These are phyloP conservation scores for Stephanodiscus minutulus DNA, from an alignment of 108 stramenopile genomes.

Conservation along the genomic window DNA sequence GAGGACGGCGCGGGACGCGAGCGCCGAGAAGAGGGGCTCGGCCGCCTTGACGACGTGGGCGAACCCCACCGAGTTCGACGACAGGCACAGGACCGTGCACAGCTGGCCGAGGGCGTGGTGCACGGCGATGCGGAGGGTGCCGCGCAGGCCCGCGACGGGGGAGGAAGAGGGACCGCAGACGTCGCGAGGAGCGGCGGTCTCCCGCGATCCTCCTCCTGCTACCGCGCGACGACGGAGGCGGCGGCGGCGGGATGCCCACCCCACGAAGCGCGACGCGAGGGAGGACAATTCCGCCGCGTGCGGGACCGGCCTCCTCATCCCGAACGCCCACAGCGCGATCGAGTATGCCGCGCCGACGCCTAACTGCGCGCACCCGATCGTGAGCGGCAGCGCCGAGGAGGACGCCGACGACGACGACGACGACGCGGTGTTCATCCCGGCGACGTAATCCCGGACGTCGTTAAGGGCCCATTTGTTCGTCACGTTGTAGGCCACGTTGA, in stretches of 20 bases:
- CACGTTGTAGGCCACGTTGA: conserved; percentile 80
- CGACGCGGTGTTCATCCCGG: not conserved
- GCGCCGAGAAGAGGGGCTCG: conserved; percentile 60
- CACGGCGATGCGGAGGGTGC: conserved; percentile 41
- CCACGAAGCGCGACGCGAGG: too few species aligned
- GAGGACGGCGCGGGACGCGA: conserved; percentile 28
- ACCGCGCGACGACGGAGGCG: not conserved
- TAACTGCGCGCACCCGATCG: conserved; percentile 63
- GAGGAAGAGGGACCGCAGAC: not conserved
- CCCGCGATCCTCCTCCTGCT: too few species aligned
- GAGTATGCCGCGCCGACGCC: conserved; percentile 63
- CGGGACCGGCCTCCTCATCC: conserved; percentile 47
- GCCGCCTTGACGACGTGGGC: conserved; percentile 66
- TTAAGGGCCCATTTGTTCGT: conserved; percentile 50
- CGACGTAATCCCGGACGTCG: conserved; percentile 27
- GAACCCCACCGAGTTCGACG: conserved; percentile 54
- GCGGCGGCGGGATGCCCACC: not conserved
- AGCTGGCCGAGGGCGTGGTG: conserved; percentile 69
- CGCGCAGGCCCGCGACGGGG: not conserved
- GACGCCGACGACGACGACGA: too few species aligned
- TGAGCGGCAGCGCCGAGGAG: conserved; percentile 41
- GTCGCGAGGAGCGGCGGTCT: too few species aligned
- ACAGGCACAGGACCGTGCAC: conserved; percentile 39
- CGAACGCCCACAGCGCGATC: conserved; percentile 48
- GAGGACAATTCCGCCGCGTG: conserved; percentile 25